Percentiles rank a stretch among this genome's conserved stretches.
Evolutionary conservation across 192 early-diverging fungal genomes (phyloP).

Genomic region (Pilaira anomala): DNA sequence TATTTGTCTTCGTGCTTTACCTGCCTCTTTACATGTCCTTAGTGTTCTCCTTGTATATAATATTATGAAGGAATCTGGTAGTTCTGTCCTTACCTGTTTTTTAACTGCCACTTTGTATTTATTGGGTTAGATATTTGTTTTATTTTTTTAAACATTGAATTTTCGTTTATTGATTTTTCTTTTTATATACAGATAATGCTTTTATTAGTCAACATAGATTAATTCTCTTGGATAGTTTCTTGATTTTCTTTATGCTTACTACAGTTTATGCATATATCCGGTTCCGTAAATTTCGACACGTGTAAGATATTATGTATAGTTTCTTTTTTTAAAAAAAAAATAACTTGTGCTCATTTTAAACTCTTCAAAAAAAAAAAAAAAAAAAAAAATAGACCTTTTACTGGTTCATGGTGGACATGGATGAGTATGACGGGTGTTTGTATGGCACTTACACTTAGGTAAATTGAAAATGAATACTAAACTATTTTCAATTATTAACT

Average conservation of each 20-base stretch:
- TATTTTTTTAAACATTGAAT: not conserved
- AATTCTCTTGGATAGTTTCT: slow-evolving; percentile 91
- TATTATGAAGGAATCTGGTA: slow-evolving; percentile 86
- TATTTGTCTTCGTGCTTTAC: slow-evolving; percentile 74
- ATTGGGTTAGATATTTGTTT: slow-evolving; percentile 59
- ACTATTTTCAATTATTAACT: not conserved
- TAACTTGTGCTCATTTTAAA: slow-evolving; percentile 16
- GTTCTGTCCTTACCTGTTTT: slow-evolving; percentile 67
- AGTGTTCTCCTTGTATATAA: slow-evolving; percentile 75
- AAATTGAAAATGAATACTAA: not conserved
- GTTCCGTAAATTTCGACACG: slow-evolving; percentile 67
- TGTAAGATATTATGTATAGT: slow-evolving; percentile 16
- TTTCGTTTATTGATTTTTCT: not conserved
- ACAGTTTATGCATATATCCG: slow-evolving; percentile 84
- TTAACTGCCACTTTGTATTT: slow-evolving; percentile 77
- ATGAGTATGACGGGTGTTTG: slow-evolving; percentile 74
- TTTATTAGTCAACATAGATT: slow-evolving; percentile 87
- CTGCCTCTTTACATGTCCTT: slow-evolving; percentile 76
- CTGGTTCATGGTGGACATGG: slow-evolving; percentile 83
- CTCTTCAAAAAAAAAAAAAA: too few relatives aligned
- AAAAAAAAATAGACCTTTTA: slow-evolving; percentile 74
- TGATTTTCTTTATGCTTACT: slow-evolving; percentile 86
- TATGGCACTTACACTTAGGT: slow-evolving; percentile 66
- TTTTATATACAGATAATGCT: slow-evolving; percentile 67
- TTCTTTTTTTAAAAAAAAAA: not conserved